A percentile compares a stretch with the other conserved stretches of the same genome.
Evolutionary conservation across 805 yeast species (phyloP).

Genomic region (Yamadazyma phyllophila): DNA sequence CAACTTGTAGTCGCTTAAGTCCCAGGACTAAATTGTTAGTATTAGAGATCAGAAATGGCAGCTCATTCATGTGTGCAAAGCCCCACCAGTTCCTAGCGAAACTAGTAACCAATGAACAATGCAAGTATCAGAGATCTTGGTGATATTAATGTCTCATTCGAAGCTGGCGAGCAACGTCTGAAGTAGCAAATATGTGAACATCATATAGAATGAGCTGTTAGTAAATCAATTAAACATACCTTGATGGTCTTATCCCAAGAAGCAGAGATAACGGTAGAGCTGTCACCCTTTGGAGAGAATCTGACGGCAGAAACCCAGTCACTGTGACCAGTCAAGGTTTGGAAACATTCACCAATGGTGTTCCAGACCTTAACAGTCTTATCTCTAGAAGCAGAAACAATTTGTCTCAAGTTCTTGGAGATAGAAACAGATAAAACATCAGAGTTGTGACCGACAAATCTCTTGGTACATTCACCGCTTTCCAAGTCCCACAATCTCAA

Average conservation of each 20-base stretch:
- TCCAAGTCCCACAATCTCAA: constrained; percentile 97
- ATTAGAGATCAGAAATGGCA: constrained; percentile 13
- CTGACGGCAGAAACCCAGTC: constrained; percentile 99
- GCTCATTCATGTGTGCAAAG: too few species aligned
- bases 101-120: constrained; percentile 6
- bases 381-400: constrained; percentile 98
- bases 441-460: constrained; percentile 97
- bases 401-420: constrained; percentile 94
- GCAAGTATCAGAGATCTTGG: constrained; percentile 96
- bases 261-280: constrained; percentile 87
- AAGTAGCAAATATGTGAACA: constrained; percentile 93
- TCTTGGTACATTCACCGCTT: constrained; percentile 88
- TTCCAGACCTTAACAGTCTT: constrained; percentile 99
- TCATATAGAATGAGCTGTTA: constrained; percentile 8
- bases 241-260: constrained; percentile 98
- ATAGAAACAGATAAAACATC: constrained; percentile 97
- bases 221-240: constrained; percentile 61
- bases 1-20: constrained; percentile 76
- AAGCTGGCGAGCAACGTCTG: constrained; percentile 68
- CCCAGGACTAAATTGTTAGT: constrained; percentile 86
- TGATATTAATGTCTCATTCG: constrained; percentile 97
- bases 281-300: constrained; percentile 79
- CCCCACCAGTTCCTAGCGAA: too few species aligned
- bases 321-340: constrained; percentile 90
- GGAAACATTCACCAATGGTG: constrained; percentile 95